Base-by-base conservation (phyloP, 768 basidiomycete genomes). In the Boletus vermiculosoides region DNA sequence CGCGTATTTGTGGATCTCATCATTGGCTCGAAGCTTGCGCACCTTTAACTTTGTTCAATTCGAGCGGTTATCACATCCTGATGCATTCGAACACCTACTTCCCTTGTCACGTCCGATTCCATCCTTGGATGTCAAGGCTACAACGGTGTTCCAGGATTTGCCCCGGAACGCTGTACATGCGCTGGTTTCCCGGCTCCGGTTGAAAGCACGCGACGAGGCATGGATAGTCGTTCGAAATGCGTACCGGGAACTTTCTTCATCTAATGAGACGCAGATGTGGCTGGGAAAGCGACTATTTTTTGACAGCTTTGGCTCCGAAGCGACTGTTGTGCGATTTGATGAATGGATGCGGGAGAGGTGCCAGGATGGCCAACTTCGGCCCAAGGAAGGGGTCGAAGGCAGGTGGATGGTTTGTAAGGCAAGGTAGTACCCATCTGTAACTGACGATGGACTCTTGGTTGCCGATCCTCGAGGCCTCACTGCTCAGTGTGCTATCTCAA, bases 321-420 rank as follows among this genome's bases (percentile, higher is more conserved):
- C 64, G 16, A 64, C 54, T 5, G 65, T 61, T 36, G 58, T 74
- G 25, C 61, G 60, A n/a, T 67, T 78, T 11, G 80, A 84, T 33
- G 66, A 74, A n/a, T 90, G 88, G 86, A 64, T 88, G 23, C 72
- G 73, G 54, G 68, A 71, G 25, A 76, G 77, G 56, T 66, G 68
- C 39, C 54, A 48, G 15, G 65, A 73, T 18, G 84, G 82, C 5
- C 79, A 84, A 31, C 74, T 86, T 23, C 74, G 77, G 55, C 72
- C 68, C 56, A 89, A 83, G 70, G 86, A 86, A 53, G 86, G 81
- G 5, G 63, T 70, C 6, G 77, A 79, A 50, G 83, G 80, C 0
- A 77, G 76, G 63, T 90, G 88, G 87, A 77, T 82, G 16, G 70
- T 90, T 33, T 82, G 79, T 62, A 87, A 80, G 71, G 67, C 75